phyloP scores from a whole-genome alignment of 1,284 basidiomycete species.

The Irpex sp. region DNA sequence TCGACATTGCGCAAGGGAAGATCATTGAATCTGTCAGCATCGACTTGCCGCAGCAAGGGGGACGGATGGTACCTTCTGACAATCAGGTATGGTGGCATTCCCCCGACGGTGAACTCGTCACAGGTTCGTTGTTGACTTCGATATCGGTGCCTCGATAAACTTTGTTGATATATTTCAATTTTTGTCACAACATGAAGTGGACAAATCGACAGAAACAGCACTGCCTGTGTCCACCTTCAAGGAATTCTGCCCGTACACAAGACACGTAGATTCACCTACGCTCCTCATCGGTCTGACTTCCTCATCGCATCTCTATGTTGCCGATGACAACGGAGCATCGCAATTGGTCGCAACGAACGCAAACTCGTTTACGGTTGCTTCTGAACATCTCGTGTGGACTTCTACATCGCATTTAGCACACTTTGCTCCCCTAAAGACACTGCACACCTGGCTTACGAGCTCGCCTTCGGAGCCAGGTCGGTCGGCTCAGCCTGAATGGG shows the following conservation, averaged over 20 bases:
- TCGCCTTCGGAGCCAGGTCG: conserved; percentile 19
- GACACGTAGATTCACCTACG: conserved; percentile 13
- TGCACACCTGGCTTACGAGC: conserved; percentile 29
- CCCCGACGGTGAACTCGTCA: conserved; percentile 45
- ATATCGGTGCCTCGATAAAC: not conserved
- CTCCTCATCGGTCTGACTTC: conserved; percentile 68
- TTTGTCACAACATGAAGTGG: conserved; percentile 19
- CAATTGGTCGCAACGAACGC: conserved; percentile 53
- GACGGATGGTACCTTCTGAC: conserved; percentile 39
- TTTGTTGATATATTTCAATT: not conserved
- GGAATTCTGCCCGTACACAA: conserved; percentile 53
- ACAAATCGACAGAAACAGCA: conserved; percentile 19
- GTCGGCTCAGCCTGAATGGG: conserved; percentile 47
- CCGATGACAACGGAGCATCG: conserved; percentile 20
- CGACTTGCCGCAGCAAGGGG: conserved; percentile 33
- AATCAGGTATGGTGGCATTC: conserved; percentile 43
- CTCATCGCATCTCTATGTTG: conserved; percentile 61
- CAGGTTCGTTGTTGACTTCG: conserved; percentile 36
- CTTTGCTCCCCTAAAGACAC: conserved; percentile 59
- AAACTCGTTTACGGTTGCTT: conserved; percentile 81
- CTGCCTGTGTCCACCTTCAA: conserved; percentile 44
- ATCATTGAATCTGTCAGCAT: conserved; percentile 14
- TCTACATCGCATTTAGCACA: conserved; percentile 81
- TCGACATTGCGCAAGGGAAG: conserved; percentile 7
- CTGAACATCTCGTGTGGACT: conserved; percentile 85